A percentile compares a stretch with the other conserved stretches of the same genome.
Conservation (phyloP, 1,284 basidiomycete genomes). For the Anthracocystis setariae region DNA sequence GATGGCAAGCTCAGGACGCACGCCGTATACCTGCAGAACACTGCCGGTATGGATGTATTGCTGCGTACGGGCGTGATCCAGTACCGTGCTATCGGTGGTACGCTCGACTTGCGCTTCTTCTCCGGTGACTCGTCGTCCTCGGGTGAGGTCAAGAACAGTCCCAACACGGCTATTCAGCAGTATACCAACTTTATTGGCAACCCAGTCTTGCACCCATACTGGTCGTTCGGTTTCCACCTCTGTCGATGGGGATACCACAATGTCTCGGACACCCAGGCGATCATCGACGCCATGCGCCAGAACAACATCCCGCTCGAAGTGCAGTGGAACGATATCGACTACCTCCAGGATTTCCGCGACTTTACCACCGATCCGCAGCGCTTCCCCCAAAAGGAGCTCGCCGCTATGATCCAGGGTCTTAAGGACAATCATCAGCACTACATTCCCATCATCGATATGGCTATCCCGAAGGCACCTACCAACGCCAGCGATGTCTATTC, state of each 20-base stretch:
- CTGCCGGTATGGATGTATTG: constrained; percentile 53
- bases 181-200: constrained; percentile 54
- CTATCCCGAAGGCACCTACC: constrained; percentile 65
- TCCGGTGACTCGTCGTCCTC: constrained; percentile 26
- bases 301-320: constrained; percentile 75
- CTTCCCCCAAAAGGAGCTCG: constrained; percentile 74
- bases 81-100: constrained; percentile 57
- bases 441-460: constrained; percentile 69
- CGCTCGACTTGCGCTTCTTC: constrained; percentile 57
- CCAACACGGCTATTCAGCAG: constrained; percentile 51
- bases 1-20: constrained; percentile 43
- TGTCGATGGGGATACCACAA: constrained; percentile 57
- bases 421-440: constrained; percentile 69
- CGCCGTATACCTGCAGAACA: constrained; percentile 44
- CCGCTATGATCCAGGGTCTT: constrained; percentile 75
- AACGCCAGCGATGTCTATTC: constrained; percentile 67
- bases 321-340: constrained; percentile 83
- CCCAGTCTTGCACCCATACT: constrained; percentile 46
- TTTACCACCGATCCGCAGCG: constrained; percentile 77
- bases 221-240: constrained; percentile 58
- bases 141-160: constrained; percentile 23
- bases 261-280: constrained; percentile 38
- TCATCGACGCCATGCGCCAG: constrained; percentile 43
- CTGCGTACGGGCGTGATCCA: constrained; percentile 47
- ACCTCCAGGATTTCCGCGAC: constrained; percentile 74